These are phyloP conservation scores for Sphagnum contortum DNA, from an alignment of 225 moss, liverwort and hornwort species.

Conservation along the genomic window DNA sequence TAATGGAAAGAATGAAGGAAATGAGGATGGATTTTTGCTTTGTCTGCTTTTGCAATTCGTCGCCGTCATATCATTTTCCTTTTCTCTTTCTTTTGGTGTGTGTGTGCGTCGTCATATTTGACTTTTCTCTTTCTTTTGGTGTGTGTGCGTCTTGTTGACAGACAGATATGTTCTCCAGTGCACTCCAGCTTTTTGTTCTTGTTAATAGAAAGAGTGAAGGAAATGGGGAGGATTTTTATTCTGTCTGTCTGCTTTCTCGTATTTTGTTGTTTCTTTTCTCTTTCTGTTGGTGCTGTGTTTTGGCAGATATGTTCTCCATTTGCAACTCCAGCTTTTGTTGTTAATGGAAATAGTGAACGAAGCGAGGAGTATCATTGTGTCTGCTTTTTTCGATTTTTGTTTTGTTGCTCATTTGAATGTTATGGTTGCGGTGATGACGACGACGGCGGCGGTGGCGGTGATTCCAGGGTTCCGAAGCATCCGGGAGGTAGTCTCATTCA, in stretches of 20 bases:
- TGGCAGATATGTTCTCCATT: too few species aligned
- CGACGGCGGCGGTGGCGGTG: not conserved
- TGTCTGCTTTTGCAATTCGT: not conserved
- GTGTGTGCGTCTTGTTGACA: too few species aligned
- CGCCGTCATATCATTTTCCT: too few species aligned
- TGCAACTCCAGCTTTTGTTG: not conserved
- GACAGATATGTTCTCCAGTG: too few species aligned
- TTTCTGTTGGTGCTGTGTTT: not conserved
- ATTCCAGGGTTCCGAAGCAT: conserved; percentile 77
- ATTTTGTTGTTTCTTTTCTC: not conserved
- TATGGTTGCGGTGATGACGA: not conserved
- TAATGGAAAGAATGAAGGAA: conserved; percentile 16
- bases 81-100: too few species aligned
- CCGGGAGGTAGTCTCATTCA: conserved; percentile 90
- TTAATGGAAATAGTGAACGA: conserved; percentile 14
- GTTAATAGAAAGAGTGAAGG: too few species aligned
- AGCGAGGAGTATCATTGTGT: not conserved
- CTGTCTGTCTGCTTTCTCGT: not conserved
- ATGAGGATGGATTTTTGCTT: not conserved
- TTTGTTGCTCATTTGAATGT: conserved; percentile 3
- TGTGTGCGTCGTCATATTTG: too few species aligned
- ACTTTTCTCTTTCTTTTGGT: too few species aligned
- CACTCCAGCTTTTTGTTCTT: too few species aligned
- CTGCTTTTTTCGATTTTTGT: not conserved
- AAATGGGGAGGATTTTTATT: too few species aligned